These are phyloP conservation scores for Eucalyptus pauciflora DNA, from an alignment of 345 rosid genomes.

Conservation along the genomic window DNA sequence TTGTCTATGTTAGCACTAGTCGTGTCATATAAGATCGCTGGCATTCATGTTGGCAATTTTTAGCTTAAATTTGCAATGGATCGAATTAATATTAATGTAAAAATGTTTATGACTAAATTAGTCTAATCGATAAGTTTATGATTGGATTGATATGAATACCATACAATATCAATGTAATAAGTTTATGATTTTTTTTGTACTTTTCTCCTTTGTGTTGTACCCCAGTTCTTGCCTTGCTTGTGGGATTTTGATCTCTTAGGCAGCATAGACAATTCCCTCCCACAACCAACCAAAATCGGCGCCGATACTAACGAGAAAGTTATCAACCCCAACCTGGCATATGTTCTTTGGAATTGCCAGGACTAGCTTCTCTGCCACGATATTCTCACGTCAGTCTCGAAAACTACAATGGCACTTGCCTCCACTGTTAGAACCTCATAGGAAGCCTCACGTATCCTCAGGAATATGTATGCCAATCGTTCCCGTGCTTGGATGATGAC, in stretches of 20 bases:
- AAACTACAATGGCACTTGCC: neutral
- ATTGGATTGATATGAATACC: too few relatives aligned
- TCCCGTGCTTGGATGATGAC: neutral
- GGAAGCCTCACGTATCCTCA: neutral
- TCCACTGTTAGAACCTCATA: neutral
- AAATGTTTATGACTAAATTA: too few relatives aligned
- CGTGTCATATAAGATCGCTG: rapidly evolving
- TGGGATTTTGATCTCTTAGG: neutral
- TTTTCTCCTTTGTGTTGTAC: neutral
- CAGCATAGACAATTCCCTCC: neutral
- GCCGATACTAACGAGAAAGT: neutral
- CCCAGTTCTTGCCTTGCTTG: neutral
- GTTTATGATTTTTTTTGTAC: too few relatives aligned
- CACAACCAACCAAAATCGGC: neutral
- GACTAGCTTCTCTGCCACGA: neutral
- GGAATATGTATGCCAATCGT: neutral
- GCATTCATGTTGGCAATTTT: too few relatives aligned
- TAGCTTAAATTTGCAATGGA: rapidly evolving
- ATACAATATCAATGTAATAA: too few relatives aligned
- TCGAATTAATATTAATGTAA: too few relatives aligned
- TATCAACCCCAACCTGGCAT: neutral
- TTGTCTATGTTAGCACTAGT: too few relatives aligned
- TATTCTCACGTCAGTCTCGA: neutral
- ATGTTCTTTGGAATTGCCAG: neutral
- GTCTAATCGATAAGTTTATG: too few relatives aligned